Percentiles rank a stretch among this genome's conserved stretches.
phyloP scores from a whole-genome alignment of 805 yeast genomes.

The Candida fluviatilis region DNA sequence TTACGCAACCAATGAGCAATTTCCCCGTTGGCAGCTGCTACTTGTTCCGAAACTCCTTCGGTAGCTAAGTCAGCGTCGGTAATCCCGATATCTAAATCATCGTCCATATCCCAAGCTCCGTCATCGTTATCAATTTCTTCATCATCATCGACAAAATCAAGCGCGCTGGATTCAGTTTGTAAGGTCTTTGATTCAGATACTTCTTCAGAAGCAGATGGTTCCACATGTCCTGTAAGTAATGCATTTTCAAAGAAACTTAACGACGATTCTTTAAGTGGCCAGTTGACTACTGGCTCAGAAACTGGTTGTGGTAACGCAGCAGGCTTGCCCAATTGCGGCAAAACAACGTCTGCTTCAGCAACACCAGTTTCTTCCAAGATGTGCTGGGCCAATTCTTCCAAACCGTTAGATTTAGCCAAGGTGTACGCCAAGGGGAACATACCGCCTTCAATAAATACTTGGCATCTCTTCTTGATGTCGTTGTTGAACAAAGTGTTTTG shows the following conservation, averaged over 20 bases:
- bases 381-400: slow-evolving; percentile 67
- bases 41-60: slow-evolving; percentile 10
- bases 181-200: slow-evolving; percentile 9
- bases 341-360: slow-evolving; percentile 54
- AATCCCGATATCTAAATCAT: slow-evolving; percentile 64
- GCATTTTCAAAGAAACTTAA: slow-evolving; percentile 85
- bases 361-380: slow-evolving; percentile 70
- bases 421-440: slow-evolving; percentile 88
- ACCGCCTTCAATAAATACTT: slow-evolving; percentile 72
- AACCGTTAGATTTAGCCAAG: slow-evolving; percentile 82
- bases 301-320: slow-evolving; percentile 47
- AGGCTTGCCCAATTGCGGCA: slow-evolving; percentile 51
- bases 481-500: slow-evolving; percentile 79
- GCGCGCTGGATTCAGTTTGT: slow-evolving; percentile 15
- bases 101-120: slow-evolving; percentile 80
- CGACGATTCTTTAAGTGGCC: slow-evolving; percentile 79
- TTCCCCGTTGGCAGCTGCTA: slow-evolving; percentile 48
- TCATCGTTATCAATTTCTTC: slow-evolving; percentile 51
- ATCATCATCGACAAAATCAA: slow-evolving; percentile 33
- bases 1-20: slow-evolving; percentile 79
- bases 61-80: slow-evolving; percentile 35
- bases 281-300: slow-evolving; percentile 46
- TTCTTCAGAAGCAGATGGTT: slow-evolving; percentile 52
- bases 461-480: slow-evolving; percentile 70
- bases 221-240: slow-evolving; percentile 66